Base-by-base conservation (phyloP, 257 asterid genomes). In the Solanum paucissectum region DNA sequence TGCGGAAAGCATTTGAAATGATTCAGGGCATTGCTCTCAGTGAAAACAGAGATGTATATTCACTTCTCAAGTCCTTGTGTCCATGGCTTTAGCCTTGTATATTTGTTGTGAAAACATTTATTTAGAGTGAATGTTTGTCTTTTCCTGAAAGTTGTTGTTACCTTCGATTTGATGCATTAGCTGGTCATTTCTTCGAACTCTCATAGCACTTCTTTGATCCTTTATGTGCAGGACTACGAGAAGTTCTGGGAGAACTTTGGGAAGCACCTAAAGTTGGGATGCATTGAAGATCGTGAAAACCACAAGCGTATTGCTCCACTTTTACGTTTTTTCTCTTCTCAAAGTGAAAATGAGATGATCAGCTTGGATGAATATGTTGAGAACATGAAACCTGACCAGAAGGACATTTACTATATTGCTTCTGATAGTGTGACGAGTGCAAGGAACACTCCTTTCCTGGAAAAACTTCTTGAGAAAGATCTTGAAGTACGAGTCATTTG, bases 1-100 rank as follows among this genome's bases (percentile, higher is more conserved):
- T 97, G 90, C 96, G 99, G 88, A 97, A 97, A 94, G 99, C 99
- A 14, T 97, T 96, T 91, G 99, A 97, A 84, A 97, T 96, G 98
- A 97, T 97, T 93, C 92, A 92, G 87, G 99, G 99, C 89, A 96
- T 97, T 90, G 87, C 98, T 32, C 86, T 95, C 96, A 97, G 99
- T 40, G 99, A 96, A 60, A 90, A 94, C 71, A 93, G 46, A 94
- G 97, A 96, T 21, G 99, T 97, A 94, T 88, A 55, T 60, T 60
- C 37, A 72, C 60, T 32, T 79, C 62, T 76, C 83, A 71, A 62
- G 5, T 44, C 64, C 83, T 46, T 81, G 42, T 81, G 14, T 10
- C 69, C 40, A 14, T 49, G 42, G 2, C 85, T 9, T 18, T 81
- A 49, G 18, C 33, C 42, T 49, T 49, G 10, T 18, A 46, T 52